Base-by-base conservation (phyloP, 2,329 filamentous ascomycete genomes). In the Xylariaceae sp. region DNA sequence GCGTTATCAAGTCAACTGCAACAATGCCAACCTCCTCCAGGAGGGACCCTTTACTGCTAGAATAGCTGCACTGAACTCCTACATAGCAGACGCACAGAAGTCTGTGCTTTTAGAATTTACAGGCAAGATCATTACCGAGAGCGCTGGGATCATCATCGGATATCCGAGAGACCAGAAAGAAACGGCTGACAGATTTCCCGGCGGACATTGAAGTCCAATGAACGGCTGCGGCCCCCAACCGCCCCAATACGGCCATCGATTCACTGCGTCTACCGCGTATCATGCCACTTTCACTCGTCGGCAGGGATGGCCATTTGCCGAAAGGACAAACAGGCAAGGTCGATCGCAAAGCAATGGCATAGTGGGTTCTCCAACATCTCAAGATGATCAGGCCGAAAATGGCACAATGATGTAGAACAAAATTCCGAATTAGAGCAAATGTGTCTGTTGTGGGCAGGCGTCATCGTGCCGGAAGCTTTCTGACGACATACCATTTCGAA, bases 251-350 rank as follows among this genome's bases (percentile, higher is more conserved):
- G 11, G 25, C 22, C 14, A 34, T 42, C 21, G 17, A 42, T 14
- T 14, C 27, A 2, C 53, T 63, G 4, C 37, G 51, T 0, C 44
- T 69, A 2, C 62, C 66, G 10, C 52, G 49, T 16, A 64, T 66
- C 40, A 69, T 70, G 66, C 38, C 54, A 1, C 67, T 66, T 0
- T 40, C 57, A 0, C 40, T 56, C 2, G 42, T 56, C 1, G 36
- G 68, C 3, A 46, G 56, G 0, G 5, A 67, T 0, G 46, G 54
- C 1, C 11, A 27, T 2, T 29, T 70, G 3, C 67, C 66, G 0
- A 34, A 59, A 5, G 67, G 37, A 10, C 40, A 33, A 4, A 44
- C 52, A 19, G 55, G 52, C 6, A 70, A 70, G 47, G 20, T 65
- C 1, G 65, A 71, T 40, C 47, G 64, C 3, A 45, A 45, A 1